Evolutionary conservation across 306 rosid genomes (phyloP), one percentile per base, ranked within the genome.

Genomic region (Pueraria montana): DNA sequence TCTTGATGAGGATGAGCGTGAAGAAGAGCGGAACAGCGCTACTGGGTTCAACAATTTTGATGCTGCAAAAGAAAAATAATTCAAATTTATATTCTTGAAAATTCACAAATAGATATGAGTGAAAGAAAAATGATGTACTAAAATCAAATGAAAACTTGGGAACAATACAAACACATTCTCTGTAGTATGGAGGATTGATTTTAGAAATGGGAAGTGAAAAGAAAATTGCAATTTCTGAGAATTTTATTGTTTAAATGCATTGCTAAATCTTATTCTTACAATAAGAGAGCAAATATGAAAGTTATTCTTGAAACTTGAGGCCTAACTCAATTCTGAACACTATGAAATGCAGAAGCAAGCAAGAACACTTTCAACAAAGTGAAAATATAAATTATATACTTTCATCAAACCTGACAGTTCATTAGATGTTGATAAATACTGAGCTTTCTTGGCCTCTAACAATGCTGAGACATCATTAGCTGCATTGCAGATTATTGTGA

Each of bases 1-100:
- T 86, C 89, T 92, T 32, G 95, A 94, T 68, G 97, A 84, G 72
- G 97, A 64, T 21, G 96, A 91, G 63, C 85, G 92, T 53, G 96
- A 93, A 30, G 97, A 91, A 66, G 93, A 90, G 20, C 95, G 94
- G 89, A 96, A 90, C 34, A 94, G 86, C n/a, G 97, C 93, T 75
- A 92, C 89, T 24, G 99, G 99, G 77, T 94, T 96, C 91, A 94
- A 84, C 93, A 94, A 86, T 82, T 92, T 94, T 86, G 88, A 84
- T 68, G 92, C 98, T 92, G 89, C 90, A 82, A 85, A 81, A 80
- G 56, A 79, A 56, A 83, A 56, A 34, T 2, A 53, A 61, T 55
- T 32, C 69, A 13, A 69, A 69, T 42, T 78, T 56, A 20, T 77
- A 64, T 67, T 71, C 80, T 68, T 55, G 12, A 68, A 84, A 75